Evolutionary conservation across 1,284 basidiomycete genomes (phyloP), one percentile per base, ranked within the genome.

Genomic region (Sanghuangporus baumii): DNA sequence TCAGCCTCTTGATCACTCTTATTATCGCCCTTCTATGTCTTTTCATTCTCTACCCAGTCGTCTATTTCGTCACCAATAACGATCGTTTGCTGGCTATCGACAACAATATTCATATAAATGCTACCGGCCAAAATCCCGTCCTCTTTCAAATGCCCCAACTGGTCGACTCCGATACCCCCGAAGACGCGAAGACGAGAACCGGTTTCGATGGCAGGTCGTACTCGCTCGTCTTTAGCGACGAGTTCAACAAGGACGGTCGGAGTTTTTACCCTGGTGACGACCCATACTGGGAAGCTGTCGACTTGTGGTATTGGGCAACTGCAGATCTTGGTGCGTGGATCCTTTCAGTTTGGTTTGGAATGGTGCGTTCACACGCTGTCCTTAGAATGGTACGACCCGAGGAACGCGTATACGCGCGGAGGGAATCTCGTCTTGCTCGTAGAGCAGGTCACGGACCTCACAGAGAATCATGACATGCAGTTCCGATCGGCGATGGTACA

Each of bases 41-140:
- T 6, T 96, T 95, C 72, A 83, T 88, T 26, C 84, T 86, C 50
- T 94, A 92, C 69, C 93, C 93, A 2, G 84, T 95, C 69, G 71
- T 93, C 68, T 75, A 76, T 20, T 88, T 80, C 65, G 81, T 81
- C 69, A 71, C 73, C 4, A 74, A 78, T 58, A 72, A 76, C 61
- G 74, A 75, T 0, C 77, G 77, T 66, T 84, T 85, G 59, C 74
- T 72, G 1, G 75, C 75, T 14, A 79, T 91, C 67, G 84, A 85
- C 66, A 81, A 81, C 2, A 92, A 91, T 67, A 82, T 79, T n/a
- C 72, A 77, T 54, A 79, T 91, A 67, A 92, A 92, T 71, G 77
- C 72, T 0, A 87, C 86, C 0, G 89, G 88, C 2, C 85, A 86
- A 71, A 74, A 74, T 12, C 69, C 75, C 20, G 68, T 68, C 48